Percentiles rank a stretch among this genome's conserved stretches.
Evolutionary conservation across 345 rosid genomes (phyloP).

Genomic region (Eutrema yunnanense): DNA sequence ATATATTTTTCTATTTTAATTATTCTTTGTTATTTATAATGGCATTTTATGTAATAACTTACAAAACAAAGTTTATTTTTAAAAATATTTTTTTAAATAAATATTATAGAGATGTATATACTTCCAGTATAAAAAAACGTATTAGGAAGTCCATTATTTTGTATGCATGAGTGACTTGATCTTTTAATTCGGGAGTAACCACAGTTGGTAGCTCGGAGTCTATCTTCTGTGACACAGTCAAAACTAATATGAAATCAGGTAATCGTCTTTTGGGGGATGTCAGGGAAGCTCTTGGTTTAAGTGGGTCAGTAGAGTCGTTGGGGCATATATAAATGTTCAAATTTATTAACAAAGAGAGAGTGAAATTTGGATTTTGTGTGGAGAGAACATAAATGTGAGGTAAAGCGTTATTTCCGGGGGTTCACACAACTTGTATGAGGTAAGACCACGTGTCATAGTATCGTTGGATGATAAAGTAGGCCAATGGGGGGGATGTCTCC

Average conservation of each 20-base stretch:
- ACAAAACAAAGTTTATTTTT: too few relatives aligned
- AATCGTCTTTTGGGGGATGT: constrained; percentile 23
- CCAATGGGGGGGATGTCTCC: constrained; percentile 13
- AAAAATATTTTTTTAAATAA: too few relatives aligned
- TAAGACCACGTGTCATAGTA: background rate
- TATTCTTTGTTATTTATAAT: too few relatives aligned
- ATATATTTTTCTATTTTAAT: too few relatives aligned
- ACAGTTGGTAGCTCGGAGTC: background rate
- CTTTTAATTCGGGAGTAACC: background rate
- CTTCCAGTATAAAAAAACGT: background rate
- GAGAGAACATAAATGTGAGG: constrained; percentile 12
- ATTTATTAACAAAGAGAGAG: constrained; percentile 6
- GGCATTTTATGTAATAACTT: too few relatives aligned
- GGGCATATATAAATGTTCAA: constrained; percentile 21
- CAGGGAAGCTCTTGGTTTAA: constrained; percentile 7
- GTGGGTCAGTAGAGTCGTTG: constrained; percentile 27
- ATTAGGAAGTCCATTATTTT: background rate
- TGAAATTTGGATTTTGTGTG: background rate
- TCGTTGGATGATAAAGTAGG: constrained; percentile 7
- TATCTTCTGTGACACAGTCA: background rate
- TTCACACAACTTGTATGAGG: background rate
- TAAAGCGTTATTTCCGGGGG: constrained; percentile 36
- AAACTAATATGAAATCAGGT: constrained; percentile 21
- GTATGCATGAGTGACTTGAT: background rate
- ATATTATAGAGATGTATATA: too few relatives aligned